Conservation (phyloP, 306 rosid genomes). For the Quercus rubra region DNA sequence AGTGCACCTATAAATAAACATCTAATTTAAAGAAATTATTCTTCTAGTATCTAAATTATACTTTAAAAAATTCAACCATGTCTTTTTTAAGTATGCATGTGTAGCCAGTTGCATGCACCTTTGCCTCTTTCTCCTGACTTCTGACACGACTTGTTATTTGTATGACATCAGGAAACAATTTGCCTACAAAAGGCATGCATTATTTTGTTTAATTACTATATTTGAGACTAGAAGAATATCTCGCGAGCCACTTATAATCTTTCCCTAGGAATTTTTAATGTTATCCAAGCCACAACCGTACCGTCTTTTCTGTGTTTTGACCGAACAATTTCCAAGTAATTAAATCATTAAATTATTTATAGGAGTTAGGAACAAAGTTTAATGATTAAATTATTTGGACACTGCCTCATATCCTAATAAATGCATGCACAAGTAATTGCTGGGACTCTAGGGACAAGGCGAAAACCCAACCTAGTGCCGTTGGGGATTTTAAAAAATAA, state of each 20-base stretch:
- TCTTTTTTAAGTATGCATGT: neutral
- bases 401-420: neutral
- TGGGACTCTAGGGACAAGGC: slow-evolving; percentile 31
- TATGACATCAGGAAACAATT: slow-evolving; percentile 27
- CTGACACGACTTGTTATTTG: too few relatives aligned
- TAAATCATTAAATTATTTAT: neutral
- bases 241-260: slow-evolving; percentile 23
- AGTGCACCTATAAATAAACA: too few relatives aligned
- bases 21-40: too few relatives aligned
- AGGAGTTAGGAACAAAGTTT: neutral
- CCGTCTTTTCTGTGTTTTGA: neutral
- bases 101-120: slow-evolving; percentile 8
- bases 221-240: slow-evolving; percentile 1
- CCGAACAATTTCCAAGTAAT: slow-evolving; percentile 30
- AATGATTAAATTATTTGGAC: neutral
- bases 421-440: slow-evolving; percentile 20
- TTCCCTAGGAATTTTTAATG: slow-evolving; percentile 10
- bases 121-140: neutral
- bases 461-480: slow-evolving; percentile 22
- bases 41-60: too few relatives aligned
- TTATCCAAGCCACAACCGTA: neutral
- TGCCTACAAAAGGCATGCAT: neutral
- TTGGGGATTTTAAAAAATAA: too few relatives aligned
- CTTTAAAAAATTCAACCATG: too few relatives aligned
- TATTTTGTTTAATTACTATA: neutral